Conservation (phyloP, 208 protist genomes). For the Balamuthia mandrillaris region DNA sequence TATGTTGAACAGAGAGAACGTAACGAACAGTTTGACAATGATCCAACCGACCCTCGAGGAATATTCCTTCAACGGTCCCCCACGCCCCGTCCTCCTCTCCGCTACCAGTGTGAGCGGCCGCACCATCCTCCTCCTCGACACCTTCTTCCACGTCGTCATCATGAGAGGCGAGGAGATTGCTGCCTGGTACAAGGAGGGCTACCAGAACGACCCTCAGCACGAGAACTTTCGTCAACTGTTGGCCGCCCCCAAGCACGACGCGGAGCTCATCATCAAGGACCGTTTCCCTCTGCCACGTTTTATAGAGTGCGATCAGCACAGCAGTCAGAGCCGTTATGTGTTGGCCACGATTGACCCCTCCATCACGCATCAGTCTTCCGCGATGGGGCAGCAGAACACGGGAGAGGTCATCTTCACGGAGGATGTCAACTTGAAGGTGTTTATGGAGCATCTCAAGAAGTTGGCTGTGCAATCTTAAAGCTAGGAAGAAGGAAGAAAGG, state of each 20-base stretch:
- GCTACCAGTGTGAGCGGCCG: conserved; percentile 81
- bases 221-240: conserved; percentile 90
- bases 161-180: conserved; percentile 92
- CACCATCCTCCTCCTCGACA: conserved; percentile 96
- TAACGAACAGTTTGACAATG: conserved; percentile 82
- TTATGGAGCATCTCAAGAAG: conserved; percentile 95
- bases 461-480: conserved; percentile 82
- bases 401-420: conserved; percentile 92
- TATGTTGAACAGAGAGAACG: conserved; percentile 89
- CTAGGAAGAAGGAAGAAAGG: no score
- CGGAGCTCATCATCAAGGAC: conserved; percentile 78
- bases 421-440: conserved; percentile 93
- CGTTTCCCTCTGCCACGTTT: conserved; percentile 92
- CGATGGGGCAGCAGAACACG: not conserved
- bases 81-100: conserved; percentile 86
- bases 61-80: conserved; percentile 87
- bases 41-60: conserved; percentile 96
- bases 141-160: conserved; percentile 97
- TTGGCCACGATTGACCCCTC: conserved; percentile 96
- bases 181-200: conserved; percentile 85
- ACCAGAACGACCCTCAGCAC: conserved; percentile 87
- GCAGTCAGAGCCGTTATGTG: conserved; percentile 92
- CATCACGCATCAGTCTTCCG: conserved; percentile 80
- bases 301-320: conserved; percentile 91
- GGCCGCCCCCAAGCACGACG: conserved; percentile 86